Evolutionary conservation across 2,329 filamentous ascomycete species (phyloP), one percentile per base, ranked within the genome.

Genomic region (Chaetomiaceae sp.): DNA sequence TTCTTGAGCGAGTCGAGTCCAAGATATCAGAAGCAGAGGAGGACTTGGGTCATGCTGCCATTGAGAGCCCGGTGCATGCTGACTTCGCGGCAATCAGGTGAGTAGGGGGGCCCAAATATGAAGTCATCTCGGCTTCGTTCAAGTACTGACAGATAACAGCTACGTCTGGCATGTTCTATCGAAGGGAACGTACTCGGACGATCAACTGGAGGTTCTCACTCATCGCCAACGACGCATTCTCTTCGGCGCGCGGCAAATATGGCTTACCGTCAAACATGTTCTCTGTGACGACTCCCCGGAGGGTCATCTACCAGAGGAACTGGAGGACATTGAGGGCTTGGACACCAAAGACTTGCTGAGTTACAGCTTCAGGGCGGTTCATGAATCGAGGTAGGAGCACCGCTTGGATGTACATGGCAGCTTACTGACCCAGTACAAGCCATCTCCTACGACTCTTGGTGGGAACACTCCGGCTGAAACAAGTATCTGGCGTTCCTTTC

Each of bases 231-330:
- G 62, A 2, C 75, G 78, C 3, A 74, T 89, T 1, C 67, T 87
- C 11, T 58, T 60, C 1, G 73, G 76, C 49, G 85, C 88, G 48
- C 67, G 74, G 39, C 72, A 75, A n/a, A 78, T 95, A 6, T 98
- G 93, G 93, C 59, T 68, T 1, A 75, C 79, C 20, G 88, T 96
- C 5, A 79, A 78, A 56, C 76, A 82, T 42, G 79, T 94, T 4
- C 75, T 98, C 1, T 98, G 93, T 59, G 84, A 95, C 52, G 93
- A 96, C 65, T 95, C 93, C 1, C 93, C 94, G 0, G 93, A 98
- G 66, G 91, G 91, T 0, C 83, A 93, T 62, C 70, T 88, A 3
- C 84, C 83, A 0, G 81, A 90, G 42, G 86, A 91, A 20, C 64
- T 88, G n/a, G 79, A 86, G 43, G 83, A 85, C 27, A 69, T 79